A percentile compares a stretch with the other conserved stretches of the same genome.
phyloP scores from a whole-genome alignment of 148 eudicot genomes.

The Vaccinium vitisidaea region DNA sequence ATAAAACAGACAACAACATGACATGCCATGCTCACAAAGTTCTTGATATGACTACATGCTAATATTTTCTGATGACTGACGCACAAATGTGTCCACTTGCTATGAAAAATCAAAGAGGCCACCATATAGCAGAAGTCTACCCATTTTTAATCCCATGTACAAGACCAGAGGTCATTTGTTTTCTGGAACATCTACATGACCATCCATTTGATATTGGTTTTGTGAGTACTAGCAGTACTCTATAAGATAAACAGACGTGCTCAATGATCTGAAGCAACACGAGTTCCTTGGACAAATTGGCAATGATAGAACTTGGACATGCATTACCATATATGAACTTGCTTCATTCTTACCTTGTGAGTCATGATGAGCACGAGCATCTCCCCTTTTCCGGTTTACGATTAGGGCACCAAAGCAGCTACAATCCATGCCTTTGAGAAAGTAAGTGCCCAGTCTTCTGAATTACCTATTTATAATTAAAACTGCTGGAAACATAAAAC shows the following conservation, averaged over 20 bases:
- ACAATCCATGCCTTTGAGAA: constrained; percentile 42
- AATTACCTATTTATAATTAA: neutral
- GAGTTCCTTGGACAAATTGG: neutral
- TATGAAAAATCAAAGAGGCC: neutral
- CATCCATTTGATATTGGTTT: too few relatives aligned
- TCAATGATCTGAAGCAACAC: constrained; percentile 1
- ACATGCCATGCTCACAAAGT: neutral
- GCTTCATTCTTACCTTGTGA: constrained; percentile 35
- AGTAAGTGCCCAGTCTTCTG: neutral
- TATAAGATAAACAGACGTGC: neutral
- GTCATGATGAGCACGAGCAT: constrained; percentile 22
- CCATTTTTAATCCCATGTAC: neutral
- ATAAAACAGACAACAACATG: neutral
- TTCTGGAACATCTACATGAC: too few relatives aligned
- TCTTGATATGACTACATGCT: neutral
- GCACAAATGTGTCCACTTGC: neutral
- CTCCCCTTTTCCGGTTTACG: constrained; percentile 21
- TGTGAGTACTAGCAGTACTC: neutral
- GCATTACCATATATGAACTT: neutral
- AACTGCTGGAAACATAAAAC: neutral
- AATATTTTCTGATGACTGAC: neutral
- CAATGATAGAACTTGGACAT: neutral
- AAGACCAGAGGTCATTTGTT: neutral
- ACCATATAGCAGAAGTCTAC: neutral
- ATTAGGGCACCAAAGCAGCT: constrained; percentile 44